Evolutionary conservation across 2,329 filamentous ascomycete species (phyloP), one percentile per base, ranked within the genome.

Genomic region (Capronia americana): DNA sequence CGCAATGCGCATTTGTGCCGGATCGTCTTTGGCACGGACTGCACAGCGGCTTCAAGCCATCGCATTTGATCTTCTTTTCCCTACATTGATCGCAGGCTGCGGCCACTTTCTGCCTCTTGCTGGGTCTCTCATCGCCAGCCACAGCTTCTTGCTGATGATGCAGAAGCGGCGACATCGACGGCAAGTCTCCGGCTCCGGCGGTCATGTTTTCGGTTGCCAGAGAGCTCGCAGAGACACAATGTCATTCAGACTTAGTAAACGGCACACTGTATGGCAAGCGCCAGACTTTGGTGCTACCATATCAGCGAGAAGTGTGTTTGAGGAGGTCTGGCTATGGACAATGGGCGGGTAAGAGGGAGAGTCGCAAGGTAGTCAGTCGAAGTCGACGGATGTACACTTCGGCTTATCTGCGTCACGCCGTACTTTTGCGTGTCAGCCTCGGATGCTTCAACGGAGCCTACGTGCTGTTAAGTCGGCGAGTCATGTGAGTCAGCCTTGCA

Each of bases 51-150:
- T 73, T 74, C 44, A 70, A 57, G 17, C 77, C 78, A 63, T 78
- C 77, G 70, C 78, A 80, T 30, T 77, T 77, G 69, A 79, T 78
- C 71, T 80, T 80, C 61, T 77, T 73, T 63, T 75, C 76, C 38
- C 78, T 74, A 58, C 78, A 80, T 67, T 79, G 76, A 66, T 80
- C 75, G 58, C 78, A 80, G 0, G 78, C 78, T 8, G 65, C 65
- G 41, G 61, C 50, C 8, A 67, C 61, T 26, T 60, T 64, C 28
- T 54, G 65, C 10, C 61, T 54, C 61, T 67, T 67, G n/a, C 53
- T 48, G 11, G 38, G 57, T 30, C 50, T 20, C 4, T 56, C 59
- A n/a, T 56, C 38, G 50, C 50, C 26, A 6, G 14, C 12, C 14
- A 14, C 51, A 28, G 14, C 24, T 32, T 28, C 50, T 5, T 46